These are phyloP conservation scores for Gossypium schwendimanii DNA, from an alignment of 441 rosid genomes.

Conservation along the genomic window DNA sequence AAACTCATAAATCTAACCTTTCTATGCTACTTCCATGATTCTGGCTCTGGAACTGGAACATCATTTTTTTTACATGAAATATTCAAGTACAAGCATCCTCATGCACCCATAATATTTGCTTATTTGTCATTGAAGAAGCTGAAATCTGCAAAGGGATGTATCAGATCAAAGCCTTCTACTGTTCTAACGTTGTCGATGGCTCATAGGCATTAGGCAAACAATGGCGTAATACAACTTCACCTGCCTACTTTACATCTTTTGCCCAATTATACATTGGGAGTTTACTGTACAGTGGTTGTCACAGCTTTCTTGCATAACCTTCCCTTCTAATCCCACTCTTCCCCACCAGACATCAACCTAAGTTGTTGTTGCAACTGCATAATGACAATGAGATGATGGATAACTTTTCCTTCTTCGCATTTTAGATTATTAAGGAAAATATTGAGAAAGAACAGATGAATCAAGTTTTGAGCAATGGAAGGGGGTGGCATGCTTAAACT, in stretches of 20 bases:
- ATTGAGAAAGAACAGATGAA: background rate
- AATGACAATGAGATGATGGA: slow-evolving; percentile 1
- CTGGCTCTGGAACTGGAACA: background rate
- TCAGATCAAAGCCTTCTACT: background rate
- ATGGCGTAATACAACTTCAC: slow-evolving; percentile 5
- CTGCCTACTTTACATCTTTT: slow-evolving; percentile 27
- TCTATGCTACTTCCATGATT: background rate
- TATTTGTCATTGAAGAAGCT: slow-evolving; percentile 14
- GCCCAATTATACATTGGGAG: slow-evolving; percentile 24
- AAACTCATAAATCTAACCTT: background rate
- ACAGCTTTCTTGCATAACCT: slow-evolving; percentile 27
- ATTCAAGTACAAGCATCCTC: background rate
- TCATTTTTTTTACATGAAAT: background rate
- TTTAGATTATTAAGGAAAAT: background rate
- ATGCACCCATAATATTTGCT: slow-evolving; percentile 8
- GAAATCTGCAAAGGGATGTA: slow-evolving; percentile 9
- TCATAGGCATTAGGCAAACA: slow-evolving; percentile 12
- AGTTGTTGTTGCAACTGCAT: slow-evolving; percentile 76
- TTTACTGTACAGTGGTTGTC: slow-evolving; percentile 19
- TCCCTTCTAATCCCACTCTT: slow-evolving; percentile 48
- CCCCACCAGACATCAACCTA: slow-evolving; percentile 40
- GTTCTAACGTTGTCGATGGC: slow-evolving; percentile 9
- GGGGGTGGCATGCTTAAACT: background rate
- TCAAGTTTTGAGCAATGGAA: background rate
- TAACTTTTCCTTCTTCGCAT: background rate